These are phyloP conservation scores for Circinella umbellata DNA, from an alignment of 371 early-diverging fungal species.

Conservation along the genomic window DNA sequence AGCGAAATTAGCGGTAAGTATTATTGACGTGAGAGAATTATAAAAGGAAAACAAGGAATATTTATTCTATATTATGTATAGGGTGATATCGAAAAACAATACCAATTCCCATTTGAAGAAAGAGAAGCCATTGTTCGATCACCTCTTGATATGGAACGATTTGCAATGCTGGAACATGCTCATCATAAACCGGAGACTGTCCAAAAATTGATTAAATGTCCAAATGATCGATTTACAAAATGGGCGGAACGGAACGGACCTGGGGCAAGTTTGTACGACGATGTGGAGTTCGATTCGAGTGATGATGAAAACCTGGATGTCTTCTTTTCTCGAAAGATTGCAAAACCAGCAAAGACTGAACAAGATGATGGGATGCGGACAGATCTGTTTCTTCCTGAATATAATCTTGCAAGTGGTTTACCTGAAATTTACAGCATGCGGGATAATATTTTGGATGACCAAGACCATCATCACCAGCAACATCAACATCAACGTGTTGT, in stretches of 20 bases:
- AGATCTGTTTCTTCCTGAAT: conserved; percentile 62
- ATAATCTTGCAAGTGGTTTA: conserved; percentile 50
- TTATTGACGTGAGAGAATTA: background rate
- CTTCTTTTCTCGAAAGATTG: conserved; percentile 57
- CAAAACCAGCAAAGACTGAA: conserved; percentile 44
- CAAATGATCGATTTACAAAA: conserved; percentile 35
- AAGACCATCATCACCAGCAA: background rate
- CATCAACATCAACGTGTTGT: background rate
- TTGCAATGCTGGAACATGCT: conserved; percentile 52
- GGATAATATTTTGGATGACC: conserved; percentile 7
- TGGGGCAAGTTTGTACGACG: conserved; percentile 42
- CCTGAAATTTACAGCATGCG: conserved; percentile 48
- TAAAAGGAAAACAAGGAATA: background rate
- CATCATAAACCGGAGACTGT: conserved; percentile 46
- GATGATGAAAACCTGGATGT: conserved; percentile 58
- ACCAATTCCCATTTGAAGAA: conserved; percentile 59
- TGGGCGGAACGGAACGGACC: conserved; percentile 42
- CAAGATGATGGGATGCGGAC: conserved; percentile 42
- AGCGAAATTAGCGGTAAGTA: conserved; percentile 51
- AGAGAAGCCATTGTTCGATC: conserved; percentile 54
- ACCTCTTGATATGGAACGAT: conserved; percentile 60
- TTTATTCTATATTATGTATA: background rate
- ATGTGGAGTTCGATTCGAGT: conserved; percentile 55
- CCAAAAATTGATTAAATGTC: conserved; percentile 37
- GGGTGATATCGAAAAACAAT: conserved; percentile 56